Base-by-base conservation (phyloP, 2,329 filamentous ascomycete species). In the Ciborinia camelliae region DNA sequence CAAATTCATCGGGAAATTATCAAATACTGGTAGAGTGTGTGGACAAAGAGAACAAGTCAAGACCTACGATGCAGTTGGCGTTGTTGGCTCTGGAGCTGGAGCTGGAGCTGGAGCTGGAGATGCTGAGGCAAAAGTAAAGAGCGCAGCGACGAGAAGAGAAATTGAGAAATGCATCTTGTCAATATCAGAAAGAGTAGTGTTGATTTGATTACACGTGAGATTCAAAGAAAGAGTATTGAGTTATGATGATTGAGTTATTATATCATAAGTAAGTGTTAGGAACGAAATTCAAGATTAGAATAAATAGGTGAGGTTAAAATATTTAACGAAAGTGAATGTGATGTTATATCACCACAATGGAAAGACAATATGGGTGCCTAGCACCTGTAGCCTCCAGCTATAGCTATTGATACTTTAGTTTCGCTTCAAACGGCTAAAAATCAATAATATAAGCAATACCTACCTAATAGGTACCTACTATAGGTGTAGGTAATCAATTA, bases 71-170 rank as follows among this genome's bases (percentile, higher is more conserved):
- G 55, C 41, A 45, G 54, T 45, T n/a, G 53, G 54, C 14, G 45
- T 37, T 20, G 43, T 53, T 50, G 58, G 45, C 43, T 51, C 58
- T 37, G 62, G 55, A 37, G 58, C 62, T 43, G 61, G 50, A 39
- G 43, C 58, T 37, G 62, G 55, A 37, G 58, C 62, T 43, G 61
- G 50, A 39, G 43, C 62, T 28, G 62, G 53, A 59, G 62, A 64
- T 45, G 62, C 62, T 35, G 47, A 61, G 8, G 32, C 52, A 50
- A 63, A 39, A 32, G 62, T 53, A 59, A 59, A 48, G 32, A 63
- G 62, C 41, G 52, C 62, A 50, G 62, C 43, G 32, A 50, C 4
- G n/a, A 63, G 30, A 26, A 63, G 9, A 43, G 43, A 43, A 9
- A 30, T 48, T 48, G 52, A 48, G 43, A 63, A 59, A 15, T 26